phyloP scores from a whole-genome alignment of 2,329 filamentous ascomycete species.

The Pyricularia grisea region DNA sequence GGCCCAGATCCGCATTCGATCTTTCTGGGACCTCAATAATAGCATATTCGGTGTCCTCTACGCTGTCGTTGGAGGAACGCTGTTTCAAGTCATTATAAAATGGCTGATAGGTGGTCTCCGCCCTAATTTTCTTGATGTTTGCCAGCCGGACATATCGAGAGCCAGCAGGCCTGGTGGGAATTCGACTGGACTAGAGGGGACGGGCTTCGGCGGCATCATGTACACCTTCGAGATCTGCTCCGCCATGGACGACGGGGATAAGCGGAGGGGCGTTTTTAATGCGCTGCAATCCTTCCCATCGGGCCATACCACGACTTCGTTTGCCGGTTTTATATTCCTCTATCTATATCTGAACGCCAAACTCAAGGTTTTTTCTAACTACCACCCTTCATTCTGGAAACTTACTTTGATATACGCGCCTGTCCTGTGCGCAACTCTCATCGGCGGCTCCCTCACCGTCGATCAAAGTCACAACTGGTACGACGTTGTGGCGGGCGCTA shows the following conservation, averaged over 20 bases:
- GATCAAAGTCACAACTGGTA: conserved; percentile 72
- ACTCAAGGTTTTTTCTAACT: conserved; percentile 65
- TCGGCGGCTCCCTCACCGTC: conserved; percentile 61
- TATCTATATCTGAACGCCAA: conserved; percentile 71
- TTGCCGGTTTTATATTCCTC: conserved; percentile 61
- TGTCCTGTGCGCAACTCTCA: conserved; percentile 56
- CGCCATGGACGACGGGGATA: conserved; percentile 38
- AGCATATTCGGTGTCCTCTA: conserved; percentile 61
- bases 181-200: conserved; percentile 27
- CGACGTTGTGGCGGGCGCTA: conserved; percentile 53
- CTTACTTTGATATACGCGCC: conserved; percentile 55
- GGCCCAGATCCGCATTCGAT: conserved; percentile 58
- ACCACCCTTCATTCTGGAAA: conserved; percentile 68
- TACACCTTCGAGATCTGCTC: conserved; percentile 64
- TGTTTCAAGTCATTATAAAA: conserved; percentile 71
- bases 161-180: conserved; percentile 25
- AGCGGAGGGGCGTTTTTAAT: conserved; percentile 45
- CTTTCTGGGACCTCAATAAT: conserved; percentile 65
- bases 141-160: conserved; percentile 47
- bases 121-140: conserved; percentile 64
- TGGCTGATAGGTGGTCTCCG: conserved; percentile 64
- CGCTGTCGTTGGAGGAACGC: conserved; percentile 56
- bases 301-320: conserved; percentile 65
- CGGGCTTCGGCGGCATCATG: conserved; percentile 46
- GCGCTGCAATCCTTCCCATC: conserved; percentile 62